These are phyloP conservation scores for Trypanosoma brucei DNA, from an alignment of 208 protist genomes.

Conservation along the genomic window DNA sequence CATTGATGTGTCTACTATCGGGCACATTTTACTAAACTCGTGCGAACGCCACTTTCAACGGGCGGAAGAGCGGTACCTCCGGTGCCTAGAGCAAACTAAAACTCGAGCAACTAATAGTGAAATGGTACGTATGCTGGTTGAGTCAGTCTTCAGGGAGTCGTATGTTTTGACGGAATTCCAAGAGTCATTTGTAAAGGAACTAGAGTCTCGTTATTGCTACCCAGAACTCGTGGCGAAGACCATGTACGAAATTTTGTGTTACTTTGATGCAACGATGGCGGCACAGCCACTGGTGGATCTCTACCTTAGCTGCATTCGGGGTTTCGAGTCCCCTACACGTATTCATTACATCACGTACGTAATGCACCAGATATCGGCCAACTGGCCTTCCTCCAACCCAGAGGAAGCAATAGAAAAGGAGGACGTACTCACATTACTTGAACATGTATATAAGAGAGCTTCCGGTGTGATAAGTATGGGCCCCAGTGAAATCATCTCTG, in stretches of 20 bases:
- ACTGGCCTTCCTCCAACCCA: constrained; percentile 77
- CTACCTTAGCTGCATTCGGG: constrained; percentile 79
- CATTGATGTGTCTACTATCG: constrained; percentile 77
- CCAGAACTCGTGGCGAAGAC: constrained; percentile 86
- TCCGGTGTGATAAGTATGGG: constrained; percentile 51
- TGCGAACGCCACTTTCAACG: constrained; percentile 75
- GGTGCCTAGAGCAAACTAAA: constrained; percentile 53
- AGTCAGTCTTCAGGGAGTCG: constrained; percentile 76
- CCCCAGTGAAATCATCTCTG: constrained; percentile 50
- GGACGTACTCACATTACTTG: constrained; percentile 68
- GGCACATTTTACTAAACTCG: constrained; percentile 73
- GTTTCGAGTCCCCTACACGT: constrained; percentile 73
- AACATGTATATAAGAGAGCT: constrained; percentile 71
- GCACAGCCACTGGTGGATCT: constrained; percentile 52
- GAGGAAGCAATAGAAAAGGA: constrained; percentile 46
- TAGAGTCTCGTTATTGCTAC: constrained; percentile 80
- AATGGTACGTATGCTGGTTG: constrained; percentile 60
- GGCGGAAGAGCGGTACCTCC: constrained; percentile 70
- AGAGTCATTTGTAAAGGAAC: constrained; percentile 76
- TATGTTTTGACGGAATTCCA: constrained; percentile 85
- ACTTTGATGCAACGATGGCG: constrained; percentile 59
- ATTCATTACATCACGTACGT: constrained; percentile 83
- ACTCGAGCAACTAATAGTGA: constrained; percentile 60
- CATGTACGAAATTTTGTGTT: constrained; percentile 88
- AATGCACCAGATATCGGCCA: constrained; percentile 77